Evolutionary conservation across 441 rosid genomes (phyloP).

Genomic region (Bruguiera hainesii): DNA sequence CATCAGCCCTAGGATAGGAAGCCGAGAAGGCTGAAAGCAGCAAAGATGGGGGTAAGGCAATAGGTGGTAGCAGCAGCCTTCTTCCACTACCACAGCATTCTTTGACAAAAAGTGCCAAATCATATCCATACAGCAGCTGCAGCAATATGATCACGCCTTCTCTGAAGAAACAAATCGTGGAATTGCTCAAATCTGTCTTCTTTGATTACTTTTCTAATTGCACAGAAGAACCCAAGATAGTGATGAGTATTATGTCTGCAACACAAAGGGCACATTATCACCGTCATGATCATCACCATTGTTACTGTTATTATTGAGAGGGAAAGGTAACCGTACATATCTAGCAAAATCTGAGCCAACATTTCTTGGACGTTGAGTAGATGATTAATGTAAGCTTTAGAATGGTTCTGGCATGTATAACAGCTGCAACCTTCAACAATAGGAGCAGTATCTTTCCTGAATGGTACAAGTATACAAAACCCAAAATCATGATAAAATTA

Average conservation of each 20-base stretch:
- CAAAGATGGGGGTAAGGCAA: too few relatives aligned
- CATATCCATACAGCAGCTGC: constrained; percentile 24
- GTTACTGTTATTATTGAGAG: background rate
- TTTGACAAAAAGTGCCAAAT: background rate
- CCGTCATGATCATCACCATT: background rate
- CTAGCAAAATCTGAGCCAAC: constrained; percentile 72
- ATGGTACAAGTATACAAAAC: constrained; percentile 4
- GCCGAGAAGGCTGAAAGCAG: too few relatives aligned
- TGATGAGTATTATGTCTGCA: constrained; percentile 83
- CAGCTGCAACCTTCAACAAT: constrained; percentile 52
- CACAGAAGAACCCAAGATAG: constrained; percentile 51
- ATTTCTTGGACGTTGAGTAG: constrained; percentile 75
- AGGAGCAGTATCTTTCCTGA: constrained; percentile 59
- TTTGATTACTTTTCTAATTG: constrained; percentile 56
- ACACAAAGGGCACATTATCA: constrained; percentile 4
- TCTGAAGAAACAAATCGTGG: constrained; percentile 34
- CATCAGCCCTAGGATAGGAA: too few relatives aligned
- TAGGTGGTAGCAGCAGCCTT: too few relatives aligned
- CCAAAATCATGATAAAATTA: background rate
- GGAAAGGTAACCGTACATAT: constrained; percentile 42
- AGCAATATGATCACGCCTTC: constrained; percentile 37
- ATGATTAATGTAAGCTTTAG: constrained; percentile 71
- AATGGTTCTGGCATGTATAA: constrained; percentile 72
- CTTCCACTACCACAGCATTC: too few relatives aligned
- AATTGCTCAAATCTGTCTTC: constrained; percentile 51